These are phyloP conservation scores for Leccinum pellstonianum DNA, from an alignment of 768 basidiomycete genomes.

Conservation along the genomic window DNA sequence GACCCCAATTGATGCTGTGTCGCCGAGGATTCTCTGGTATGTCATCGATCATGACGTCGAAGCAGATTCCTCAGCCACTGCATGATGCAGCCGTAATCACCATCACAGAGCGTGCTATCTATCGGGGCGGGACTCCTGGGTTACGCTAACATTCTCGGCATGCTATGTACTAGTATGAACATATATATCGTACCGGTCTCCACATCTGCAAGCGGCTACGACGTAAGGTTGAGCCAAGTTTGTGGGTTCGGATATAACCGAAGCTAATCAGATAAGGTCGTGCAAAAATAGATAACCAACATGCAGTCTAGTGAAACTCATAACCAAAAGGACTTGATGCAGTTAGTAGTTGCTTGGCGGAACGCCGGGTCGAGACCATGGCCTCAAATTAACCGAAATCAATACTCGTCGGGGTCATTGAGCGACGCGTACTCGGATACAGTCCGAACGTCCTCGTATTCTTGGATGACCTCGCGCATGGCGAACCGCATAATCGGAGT, in stretches of 20 bases:
- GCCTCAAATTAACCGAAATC: slow-evolving; percentile 12
- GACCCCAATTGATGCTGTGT: background rate
- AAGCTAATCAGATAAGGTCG: background rate
- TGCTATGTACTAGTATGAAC: background rate
- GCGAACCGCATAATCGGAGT: slow-evolving; percentile 83
- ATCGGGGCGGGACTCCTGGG: background rate
- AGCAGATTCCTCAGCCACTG: background rate
- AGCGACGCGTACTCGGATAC: slow-evolving; percentile 79
- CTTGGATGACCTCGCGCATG: slow-evolving; percentile 80
- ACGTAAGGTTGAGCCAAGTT: background rate
- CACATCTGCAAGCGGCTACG: background rate
- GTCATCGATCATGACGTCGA: background rate
- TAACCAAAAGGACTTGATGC: background rate
- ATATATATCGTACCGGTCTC: background rate
- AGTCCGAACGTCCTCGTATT: slow-evolving; percentile 75
- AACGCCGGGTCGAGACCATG: background rate
- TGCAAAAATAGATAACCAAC: background rate
- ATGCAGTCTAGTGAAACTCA: background rate
- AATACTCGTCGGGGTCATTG: slow-evolving; percentile 69
- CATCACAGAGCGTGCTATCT: background rate
- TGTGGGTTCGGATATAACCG: background rate
- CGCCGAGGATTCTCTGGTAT: background rate
- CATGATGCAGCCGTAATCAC: background rate
- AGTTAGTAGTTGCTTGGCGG: background rate
- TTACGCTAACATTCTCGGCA: background rate